Base-by-base conservation (phyloP, 1,284 basidiomycete genomes). In the Cyathus olla region DNA sequence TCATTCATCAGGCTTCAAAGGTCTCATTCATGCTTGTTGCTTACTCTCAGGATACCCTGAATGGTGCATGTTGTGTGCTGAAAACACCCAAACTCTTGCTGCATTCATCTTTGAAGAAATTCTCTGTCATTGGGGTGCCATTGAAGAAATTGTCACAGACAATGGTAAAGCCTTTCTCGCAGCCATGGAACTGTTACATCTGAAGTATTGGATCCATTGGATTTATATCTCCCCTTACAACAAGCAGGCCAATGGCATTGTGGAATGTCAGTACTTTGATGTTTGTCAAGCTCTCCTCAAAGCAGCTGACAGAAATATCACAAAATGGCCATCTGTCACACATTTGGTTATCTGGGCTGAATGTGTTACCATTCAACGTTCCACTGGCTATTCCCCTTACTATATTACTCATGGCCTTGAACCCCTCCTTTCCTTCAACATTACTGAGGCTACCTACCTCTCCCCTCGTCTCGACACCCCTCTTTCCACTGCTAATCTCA, bases 201-300 rank as follows among this genome's bases (percentile, higher is more conserved):
- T 69, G 10, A 59, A 64, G 2, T 83, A 81, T 52, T 31, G 65
- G 2, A 76, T 85, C 13, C 44, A 61, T 0, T 77, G 83, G 37
- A 83, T 86, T 31, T 52, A 70, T 0, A 84, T 86, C 10, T 81
- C 78, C 0, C 72, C 71, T 0, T 86, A 86, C 60, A 86, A 86
- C 58, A 85, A 80, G 0, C 72, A 71, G 3, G 80, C 75, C 0
- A 85, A 85, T 55, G 77, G 83, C 0, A 60, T 78, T 0, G 73
- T 84, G 1, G 80, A 86, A 59, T 55, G 74, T 1, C 55, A 66
- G 11, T 82, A 85, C 54, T 77, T 66, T 55, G 70, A 76, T 50
- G 67, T 83, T 6, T 56, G 75, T 1, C 67, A 84, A 63, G 68
- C 76, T 1, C 46, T 85, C 1, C 64, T 79, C 35, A 85, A 84